phyloP scores from a whole-genome alignment of 208 protist species.

The Vickermania ingenoplastis region DNA sequence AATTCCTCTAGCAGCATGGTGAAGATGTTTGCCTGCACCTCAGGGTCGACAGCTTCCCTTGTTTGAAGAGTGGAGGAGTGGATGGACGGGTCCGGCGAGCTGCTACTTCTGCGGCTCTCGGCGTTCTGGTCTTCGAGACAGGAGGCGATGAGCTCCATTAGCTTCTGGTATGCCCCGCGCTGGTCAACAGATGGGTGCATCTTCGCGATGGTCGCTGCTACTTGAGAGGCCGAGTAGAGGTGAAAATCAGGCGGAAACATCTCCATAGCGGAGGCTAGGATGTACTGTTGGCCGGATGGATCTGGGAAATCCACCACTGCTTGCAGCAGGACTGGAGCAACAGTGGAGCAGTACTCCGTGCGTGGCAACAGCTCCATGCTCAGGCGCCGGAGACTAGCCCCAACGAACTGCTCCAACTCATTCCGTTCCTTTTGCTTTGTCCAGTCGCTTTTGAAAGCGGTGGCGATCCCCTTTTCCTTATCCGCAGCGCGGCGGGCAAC shows the following conservation, averaged over 20 bases:
- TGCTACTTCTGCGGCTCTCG: too few relatives aligned
- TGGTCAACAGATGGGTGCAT: constrained; percentile 81
- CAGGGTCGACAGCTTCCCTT: too few relatives aligned
- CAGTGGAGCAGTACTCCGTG: constrained; percentile 73
- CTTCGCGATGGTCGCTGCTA: constrained; percentile 62
- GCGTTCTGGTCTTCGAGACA: constrained; percentile 22
- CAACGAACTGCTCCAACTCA: constrained; percentile 95
- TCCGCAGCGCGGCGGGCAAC: background rate
- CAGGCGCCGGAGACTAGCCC: constrained; percentile 95
- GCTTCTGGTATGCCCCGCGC: constrained; percentile 44
- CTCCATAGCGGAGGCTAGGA: constrained; percentile 97
- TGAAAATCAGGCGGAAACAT: constrained; percentile 98
- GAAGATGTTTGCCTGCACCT: too few relatives aligned
- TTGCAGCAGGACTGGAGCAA: constrained; percentile 85
- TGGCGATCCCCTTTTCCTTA: background rate
- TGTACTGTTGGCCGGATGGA: constrained; percentile 96
- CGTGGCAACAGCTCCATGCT: constrained; percentile 92
- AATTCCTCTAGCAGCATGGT: too few relatives aligned
- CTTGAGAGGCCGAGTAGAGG: constrained; percentile 84
- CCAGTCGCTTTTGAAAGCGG: constrained; percentile 16
- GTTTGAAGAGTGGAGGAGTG: too few relatives aligned
- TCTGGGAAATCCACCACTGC: constrained; percentile 94
- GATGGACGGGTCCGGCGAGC: too few relatives aligned
- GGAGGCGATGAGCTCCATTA: constrained; percentile 88
- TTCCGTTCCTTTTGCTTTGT: constrained; percentile 88